phyloP scores from a whole-genome alignment of 345 rosid genomes.

The Linum trigynum region DNA sequence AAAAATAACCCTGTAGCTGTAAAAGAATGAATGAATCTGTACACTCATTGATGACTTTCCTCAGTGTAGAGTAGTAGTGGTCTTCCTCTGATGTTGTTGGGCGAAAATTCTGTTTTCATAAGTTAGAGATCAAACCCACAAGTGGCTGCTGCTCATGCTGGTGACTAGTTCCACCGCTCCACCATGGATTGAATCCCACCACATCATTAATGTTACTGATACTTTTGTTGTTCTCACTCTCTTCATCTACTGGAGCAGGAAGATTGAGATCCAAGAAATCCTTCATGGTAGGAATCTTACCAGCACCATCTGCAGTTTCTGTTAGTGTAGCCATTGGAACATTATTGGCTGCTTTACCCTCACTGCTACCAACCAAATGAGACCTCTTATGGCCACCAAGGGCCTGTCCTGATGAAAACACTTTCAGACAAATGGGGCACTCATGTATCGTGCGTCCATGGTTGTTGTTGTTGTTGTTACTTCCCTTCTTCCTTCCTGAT shows the following conservation, averaged over 20 bases:
- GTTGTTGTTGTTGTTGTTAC: not conserved
- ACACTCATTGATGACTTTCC: slow-evolving; percentile 19
- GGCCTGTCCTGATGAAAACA: slow-evolving; percentile 74
- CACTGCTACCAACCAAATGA: slow-evolving; percentile 27
- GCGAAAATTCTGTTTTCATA: slow-evolving; percentile 1
- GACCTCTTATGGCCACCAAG: slow-evolving; percentile 83
- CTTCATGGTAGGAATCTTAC: slow-evolving; percentile 13
- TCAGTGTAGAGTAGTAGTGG: not conserved
- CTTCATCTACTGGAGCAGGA: slow-evolving; percentile 49
- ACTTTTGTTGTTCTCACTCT: not conserved
- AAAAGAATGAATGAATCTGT: slow-evolving; percentile 43
- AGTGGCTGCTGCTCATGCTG: slow-evolving; percentile 34
- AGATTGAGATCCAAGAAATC: slow-evolving; percentile 45
- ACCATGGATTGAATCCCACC: slow-evolving; percentile 42
- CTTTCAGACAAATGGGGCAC: slow-evolving; percentile 57
- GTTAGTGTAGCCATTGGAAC: slow-evolving; percentile 2
- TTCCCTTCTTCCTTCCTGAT: slow-evolving; percentile 5
- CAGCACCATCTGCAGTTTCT: not conserved
- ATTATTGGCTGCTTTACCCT: slow-evolving; percentile 14
- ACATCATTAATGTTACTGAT: slow-evolving; percentile 13
- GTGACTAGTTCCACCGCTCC: slow-evolving; percentile 26
- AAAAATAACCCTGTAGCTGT: slow-evolving; percentile 16
- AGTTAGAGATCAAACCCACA: slow-evolving; percentile 34
- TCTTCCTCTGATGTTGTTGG: too few relatives aligned
- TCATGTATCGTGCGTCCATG: slow-evolving; percentile 23